A percentile compares a stretch with the other conserved stretches of the same genome.
phyloP scores from a whole-genome alignment of 495 filamentous ascomycete species.

The Glonium stellatum region DNA sequence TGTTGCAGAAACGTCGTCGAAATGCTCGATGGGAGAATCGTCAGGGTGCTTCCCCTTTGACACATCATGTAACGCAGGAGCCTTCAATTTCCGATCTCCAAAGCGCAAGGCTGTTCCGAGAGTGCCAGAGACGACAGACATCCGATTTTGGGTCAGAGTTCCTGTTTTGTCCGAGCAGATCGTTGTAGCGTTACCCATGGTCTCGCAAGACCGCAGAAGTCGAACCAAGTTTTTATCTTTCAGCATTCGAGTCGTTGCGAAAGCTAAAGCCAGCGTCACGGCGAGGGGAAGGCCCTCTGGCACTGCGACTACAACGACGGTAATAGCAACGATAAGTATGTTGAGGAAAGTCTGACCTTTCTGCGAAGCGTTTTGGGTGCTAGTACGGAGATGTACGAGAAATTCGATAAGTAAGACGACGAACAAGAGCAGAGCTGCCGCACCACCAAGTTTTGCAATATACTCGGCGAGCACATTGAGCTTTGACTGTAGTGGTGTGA shows the following conservation, averaged over 20 bases:
- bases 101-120: slow-evolving; percentile 53
- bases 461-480: slow-evolving; percentile 85
- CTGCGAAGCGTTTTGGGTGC: slow-evolving; percentile 49
- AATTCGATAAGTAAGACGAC: slow-evolving; percentile 92
- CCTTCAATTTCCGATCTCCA: slow-evolving; percentile 32
- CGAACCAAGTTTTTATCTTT: slow-evolving; percentile 94
- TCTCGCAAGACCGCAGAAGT: slow-evolving; percentile 85
- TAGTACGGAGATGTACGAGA: slow-evolving; percentile 56
- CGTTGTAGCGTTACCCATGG: slow-evolving; percentile 97
- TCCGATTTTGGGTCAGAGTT: slow-evolving; percentile 73
- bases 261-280: slow-evolving; percentile 87
- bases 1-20: slow-evolving; percentile 44
- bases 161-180: slow-evolving; percentile 97
- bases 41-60: slow-evolving; percentile 30
- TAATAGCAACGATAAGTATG: slow-evolving; percentile 93
- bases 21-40: slow-evolving; percentile 26
- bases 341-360: slow-evolving; percentile 86
- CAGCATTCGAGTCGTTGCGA: slow-evolving; percentile 90
- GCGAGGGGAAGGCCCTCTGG: slow-evolving; percentile 90
- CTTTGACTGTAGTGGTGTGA: slow-evolving; percentile 91
- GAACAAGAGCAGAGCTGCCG: slow-evolving; percentile 77
- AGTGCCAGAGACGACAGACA: slow-evolving; percentile 61
- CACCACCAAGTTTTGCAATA: slow-evolving; percentile 86
- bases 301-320: slow-evolving; percentile 90
- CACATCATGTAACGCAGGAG: slow-evolving; percentile 23